phyloP scores from a whole-genome alignment of 306 rosid genomes.

The Sicyos baderoa region DNA sequence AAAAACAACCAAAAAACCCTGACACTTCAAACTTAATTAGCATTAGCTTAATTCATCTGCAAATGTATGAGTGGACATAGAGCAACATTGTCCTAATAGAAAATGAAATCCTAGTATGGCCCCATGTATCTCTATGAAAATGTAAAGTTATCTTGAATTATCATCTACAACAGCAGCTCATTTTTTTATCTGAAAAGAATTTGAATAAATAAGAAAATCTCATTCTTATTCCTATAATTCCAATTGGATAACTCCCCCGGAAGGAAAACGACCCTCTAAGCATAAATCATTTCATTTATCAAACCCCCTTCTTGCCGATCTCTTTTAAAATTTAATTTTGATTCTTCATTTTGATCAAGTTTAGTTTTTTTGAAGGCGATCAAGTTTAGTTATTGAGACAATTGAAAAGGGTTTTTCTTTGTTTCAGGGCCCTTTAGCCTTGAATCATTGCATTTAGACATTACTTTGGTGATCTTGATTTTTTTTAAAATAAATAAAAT shows the following conservation, averaged over 20 bases:
- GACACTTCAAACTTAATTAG: not conserved
- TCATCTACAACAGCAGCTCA: not conserved
- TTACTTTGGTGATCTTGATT: not conserved
- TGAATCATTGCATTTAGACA: not conserved
- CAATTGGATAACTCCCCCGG: not conserved
- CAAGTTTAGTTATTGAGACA: not conserved
- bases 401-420: not conserved
- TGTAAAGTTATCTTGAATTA: not conserved
- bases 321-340: not conserved
- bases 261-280: not conserved
- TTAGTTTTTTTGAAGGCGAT: not conserved
- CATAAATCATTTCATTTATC: not conserved
- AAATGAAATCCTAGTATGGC: conserved; percentile 11
- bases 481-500: no score
- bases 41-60: not conserved
- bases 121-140: not conserved
- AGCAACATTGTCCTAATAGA: not conserved
- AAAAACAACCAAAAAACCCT: not conserved
- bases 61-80: not conserved
- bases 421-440: not conserved
- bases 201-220: not conserved
- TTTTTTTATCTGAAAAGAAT: not conserved
- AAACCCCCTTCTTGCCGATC: not conserved
- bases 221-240: not conserved
- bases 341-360: not conserved